Base-by-base conservation (phyloP, 345 rosid species). In the Sonneratia alba region DNA sequence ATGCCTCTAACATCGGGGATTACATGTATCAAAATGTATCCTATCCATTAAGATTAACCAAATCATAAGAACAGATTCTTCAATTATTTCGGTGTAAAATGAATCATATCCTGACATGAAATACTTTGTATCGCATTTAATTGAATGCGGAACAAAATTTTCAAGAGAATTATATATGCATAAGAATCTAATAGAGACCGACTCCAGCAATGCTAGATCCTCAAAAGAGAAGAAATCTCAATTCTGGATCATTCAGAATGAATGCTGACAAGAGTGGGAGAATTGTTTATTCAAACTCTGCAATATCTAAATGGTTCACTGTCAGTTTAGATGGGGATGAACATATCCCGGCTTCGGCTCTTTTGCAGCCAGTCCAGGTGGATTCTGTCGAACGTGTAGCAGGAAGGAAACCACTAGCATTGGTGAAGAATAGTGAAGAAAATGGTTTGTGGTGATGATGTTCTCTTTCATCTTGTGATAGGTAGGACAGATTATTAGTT, bases 231-330 rank as follows among this genome's bases (percentile, higher is more conserved):
- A 37, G 65, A 57, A 36, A 59, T 42, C n/a, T 72, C 19, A 72
- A 75, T 47, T 15, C 37, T 43, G 56, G 71, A 57, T 72, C 78
- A 51, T 55, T 70, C 1, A 40, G 6, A 7, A 19, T 34, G 6
- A 66, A 59, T 36, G 62, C 13, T 12, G 62, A 70, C 14, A 63
- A 24, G 40, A 38, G 56, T 9, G 70, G 67, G 13, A 53, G 45
- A 64, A 67, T 78, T 56, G 22, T 73, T 1, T 78, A 81, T 69
- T 75, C 76, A 7, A 48, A 75, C 43, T 36, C 24, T 47, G 71
- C 77, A 22, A 38, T 81, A 1, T 67, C 11, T 55, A 81, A 74
- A 63, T 75, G 77, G 83, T 72, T 75, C 40, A 47, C 71, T 34
- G 71, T 64, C 47, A 77, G 70, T 16, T 38, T 75, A 49, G 77